Evolutionary conservation across 805 yeast genomes (phyloP), one percentile per base, ranked within the genome.

Genomic region (Saccharomycopsis fibuligera): DNA sequence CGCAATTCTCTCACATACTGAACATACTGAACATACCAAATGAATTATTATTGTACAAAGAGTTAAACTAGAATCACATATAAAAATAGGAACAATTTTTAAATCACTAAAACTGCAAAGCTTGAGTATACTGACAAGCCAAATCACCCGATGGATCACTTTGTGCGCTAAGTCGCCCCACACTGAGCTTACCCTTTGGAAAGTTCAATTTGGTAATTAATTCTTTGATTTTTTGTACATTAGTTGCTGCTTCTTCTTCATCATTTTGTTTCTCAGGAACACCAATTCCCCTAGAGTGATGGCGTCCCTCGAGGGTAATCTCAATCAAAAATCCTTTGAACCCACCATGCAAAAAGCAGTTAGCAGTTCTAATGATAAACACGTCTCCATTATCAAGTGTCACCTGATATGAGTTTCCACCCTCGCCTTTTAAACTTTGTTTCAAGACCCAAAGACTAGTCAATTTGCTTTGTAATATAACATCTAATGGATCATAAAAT

Each of bases 341-440:
- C 17, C 70, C 71, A 1, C 95, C 95, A 59, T 84, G 89, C 12
- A 85, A 69, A 44, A 81, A 79, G 35, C 86, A 78, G 59, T 86
- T 86, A 38, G 86, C 81, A 0, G 89, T 75, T 35, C 87, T 67
- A 2, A 86, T 66, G 6, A 68, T 65, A 56, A 81, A 53, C 1
- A 31, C 22, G 8, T 50, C 46, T 3, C 36, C 44, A 2, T 29
- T 41, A n/a, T 44, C 44, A 24, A 63, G 61, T 30, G 71, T 74
- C 2, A 84, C 58, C 52, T 76, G 75, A 58, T 81, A 86, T 4
- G 77, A 75, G 46, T 74, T 73, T 0, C 95, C 95, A 8, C 84
- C 83, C 52, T 84, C 90, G 1, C 91, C 93, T 57, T 78, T 75
- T 44, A 85, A 73, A 8, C 75, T 68, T 61, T 86, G 95, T 52